These are phyloP conservation scores for Canariomyces notabilis DNA, from an alignment of 2,329 filamentous ascomycete species.

Conservation along the genomic window DNA sequence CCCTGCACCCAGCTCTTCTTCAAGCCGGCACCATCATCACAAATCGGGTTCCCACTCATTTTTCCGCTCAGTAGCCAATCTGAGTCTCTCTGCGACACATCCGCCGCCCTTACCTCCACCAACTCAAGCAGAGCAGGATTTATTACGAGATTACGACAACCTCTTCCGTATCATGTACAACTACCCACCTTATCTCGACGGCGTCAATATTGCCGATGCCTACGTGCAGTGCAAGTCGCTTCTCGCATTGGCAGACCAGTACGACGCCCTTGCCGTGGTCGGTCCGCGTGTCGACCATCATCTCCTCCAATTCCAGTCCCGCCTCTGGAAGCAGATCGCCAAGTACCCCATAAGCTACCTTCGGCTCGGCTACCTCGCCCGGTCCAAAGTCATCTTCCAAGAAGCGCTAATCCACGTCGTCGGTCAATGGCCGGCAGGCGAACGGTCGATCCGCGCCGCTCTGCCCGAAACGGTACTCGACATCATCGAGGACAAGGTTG, in stretches of 20 bases:
- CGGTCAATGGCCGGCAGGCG: conserved; percentile 82
- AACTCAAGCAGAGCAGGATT: conserved; percentile 62
- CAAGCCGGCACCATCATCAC: conserved; percentile 23
- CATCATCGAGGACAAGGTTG: conserved; percentile 90
- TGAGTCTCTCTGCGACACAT: conserved; percentile 51
- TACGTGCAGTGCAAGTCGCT: conserved; percentile 93
- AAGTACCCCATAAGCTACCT: conserved; percentile 93
- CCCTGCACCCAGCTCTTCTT: conserved; percentile 40
- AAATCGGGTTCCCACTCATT: conserved; percentile 49
- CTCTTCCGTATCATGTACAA: conserved; percentile 96
- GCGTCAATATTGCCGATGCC: conserved; percentile 82
- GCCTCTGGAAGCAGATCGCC: conserved; percentile 92
- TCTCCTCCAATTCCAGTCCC: conserved; percentile 81
- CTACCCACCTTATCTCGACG: conserved; percentile 74
- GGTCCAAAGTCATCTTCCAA: conserved; percentile 76
- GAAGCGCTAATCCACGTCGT: conserved; percentile 92
- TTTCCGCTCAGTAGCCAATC: conserved; percentile 82
- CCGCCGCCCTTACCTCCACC: conserved; percentile 35
- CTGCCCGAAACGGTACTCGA: conserved; percentile 75
- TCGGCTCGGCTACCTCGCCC: conserved; percentile 79
- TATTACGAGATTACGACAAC: conserved; percentile 90
- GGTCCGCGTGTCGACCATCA: conserved; percentile 91
- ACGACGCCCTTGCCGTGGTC: conserved; percentile 83
- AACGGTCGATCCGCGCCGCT: conserved; percentile 68
- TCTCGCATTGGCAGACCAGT: conserved; percentile 84